Percentiles rank a stretch among this genome's conserved stretches.
These are phyloP conservation scores for Colletotrichum kahawae DNA, from an alignment of 2,329 filamentous ascomycete genomes.

Conservation along the genomic window DNA sequence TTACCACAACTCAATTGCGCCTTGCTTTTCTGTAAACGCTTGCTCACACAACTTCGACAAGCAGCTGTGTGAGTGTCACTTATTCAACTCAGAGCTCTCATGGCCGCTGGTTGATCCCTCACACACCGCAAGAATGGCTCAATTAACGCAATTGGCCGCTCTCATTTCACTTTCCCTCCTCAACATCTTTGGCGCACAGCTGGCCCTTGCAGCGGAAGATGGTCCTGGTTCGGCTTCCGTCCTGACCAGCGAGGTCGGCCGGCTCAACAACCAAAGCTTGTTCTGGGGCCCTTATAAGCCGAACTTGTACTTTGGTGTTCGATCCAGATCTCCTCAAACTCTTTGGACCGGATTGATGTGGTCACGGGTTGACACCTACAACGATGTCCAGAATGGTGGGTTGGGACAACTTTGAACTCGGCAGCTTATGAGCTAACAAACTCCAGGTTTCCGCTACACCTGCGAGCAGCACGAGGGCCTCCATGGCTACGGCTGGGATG, in stretches of 20 bases:
- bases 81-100: conserved; percentile 4
- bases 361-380: conserved; percentile 82
- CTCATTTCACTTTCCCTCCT: conserved; percentile 27
- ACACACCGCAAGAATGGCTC: conserved; percentile 25
- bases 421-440: neutral
- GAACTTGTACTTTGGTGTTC: conserved; percentile 92
- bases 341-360: conserved; percentile 86
- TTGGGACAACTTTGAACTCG: neutral
- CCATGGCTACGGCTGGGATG: conserved; percentile 96
- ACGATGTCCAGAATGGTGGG: conserved; percentile 77
- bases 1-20: neutral
- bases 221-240: conserved; percentile 33
- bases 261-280: conserved; percentile 78
- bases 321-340: conserved; percentile 81
- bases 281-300: conserved; percentile 96
- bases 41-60: neutral
- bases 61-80: conserved; percentile 6
- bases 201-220: conserved; percentile 19
- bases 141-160: conserved; percentile 30
- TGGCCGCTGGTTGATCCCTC: conserved; percentile 7
- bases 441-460: conserved; percentile 86
- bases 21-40: neutral
- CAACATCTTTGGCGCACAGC: conserved; percentile 25
- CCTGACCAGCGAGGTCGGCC: conserved; percentile 53
- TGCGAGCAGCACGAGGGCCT: conserved; percentile 96